Conservation (phyloP, 768 basidiomycete species). For the Russula earlei region DNA sequence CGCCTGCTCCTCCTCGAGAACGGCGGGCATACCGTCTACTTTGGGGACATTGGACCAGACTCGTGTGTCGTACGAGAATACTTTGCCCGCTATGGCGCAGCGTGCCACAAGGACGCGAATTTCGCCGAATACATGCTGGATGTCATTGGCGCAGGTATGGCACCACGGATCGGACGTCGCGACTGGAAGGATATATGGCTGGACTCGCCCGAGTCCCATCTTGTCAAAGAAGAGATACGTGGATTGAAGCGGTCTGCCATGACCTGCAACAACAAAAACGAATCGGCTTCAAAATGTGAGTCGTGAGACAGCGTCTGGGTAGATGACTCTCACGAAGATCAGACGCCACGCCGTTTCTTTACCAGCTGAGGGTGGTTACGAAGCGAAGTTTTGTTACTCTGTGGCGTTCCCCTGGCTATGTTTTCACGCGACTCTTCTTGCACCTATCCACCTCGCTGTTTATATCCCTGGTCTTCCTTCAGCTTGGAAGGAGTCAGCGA, state of each 20-base stretch:
- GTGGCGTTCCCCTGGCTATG: slow-evolving; percentile 80
- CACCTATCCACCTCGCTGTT: slow-evolving; percentile 62
- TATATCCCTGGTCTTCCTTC: slow-evolving; percentile 72
- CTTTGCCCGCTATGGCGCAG: slow-evolving; percentile 65
- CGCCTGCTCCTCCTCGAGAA: slow-evolving; percentile 55
- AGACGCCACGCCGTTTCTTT: slow-evolving; percentile 70
- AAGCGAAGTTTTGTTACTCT: slow-evolving; percentile 58
- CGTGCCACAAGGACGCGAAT: slow-evolving; percentile 69
- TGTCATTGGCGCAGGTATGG: slow-evolving; percentile 78
- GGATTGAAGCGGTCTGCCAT: slow-evolving; percentile 27
- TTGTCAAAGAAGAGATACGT: slow-evolving; percentile 27
- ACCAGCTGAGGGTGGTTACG: slow-evolving; percentile 63
- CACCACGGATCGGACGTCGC: slow-evolving; percentile 58
- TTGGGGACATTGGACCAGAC: slow-evolving; percentile 77
- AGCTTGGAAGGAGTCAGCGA: slow-evolving; percentile 51
- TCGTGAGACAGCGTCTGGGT: not conserved
- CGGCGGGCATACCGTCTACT: slow-evolving; percentile 91
- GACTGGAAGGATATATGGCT: slow-evolving; percentile 88
- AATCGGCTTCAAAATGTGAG: not conserved
- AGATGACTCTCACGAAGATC: not conserved
- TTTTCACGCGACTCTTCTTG: slow-evolving; percentile 74
- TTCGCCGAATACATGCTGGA: slow-evolving; percentile 71
- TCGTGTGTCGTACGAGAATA: slow-evolving; percentile 62
- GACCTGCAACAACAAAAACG: not conserved
- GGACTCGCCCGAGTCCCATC: slow-evolving; percentile 49